Evolutionary conservation across 2,329 filamentous ascomycete species (phyloP).

Genomic region (Cercospora janseana): DNA sequence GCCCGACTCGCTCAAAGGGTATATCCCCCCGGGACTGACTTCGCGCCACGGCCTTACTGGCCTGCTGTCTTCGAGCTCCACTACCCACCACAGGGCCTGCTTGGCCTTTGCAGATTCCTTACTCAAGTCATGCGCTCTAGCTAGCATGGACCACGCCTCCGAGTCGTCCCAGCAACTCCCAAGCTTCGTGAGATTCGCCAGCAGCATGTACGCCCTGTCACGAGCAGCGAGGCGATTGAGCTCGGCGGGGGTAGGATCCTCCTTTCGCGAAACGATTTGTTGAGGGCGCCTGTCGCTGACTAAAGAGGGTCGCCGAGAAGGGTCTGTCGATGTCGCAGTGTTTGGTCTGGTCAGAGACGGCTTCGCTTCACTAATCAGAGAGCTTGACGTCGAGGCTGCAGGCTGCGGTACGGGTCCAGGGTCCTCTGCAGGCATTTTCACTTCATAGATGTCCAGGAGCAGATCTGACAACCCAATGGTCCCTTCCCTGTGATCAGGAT

Average conservation of each 20-base stretch:
- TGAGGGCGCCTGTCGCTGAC: constrained; percentile 20
- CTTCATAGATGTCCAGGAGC: constrained; percentile 78
- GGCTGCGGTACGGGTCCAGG: constrained; percentile 41
- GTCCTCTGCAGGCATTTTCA: constrained; percentile 60
- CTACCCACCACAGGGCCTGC: constrained; percentile 94
- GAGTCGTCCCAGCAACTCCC: constrained; percentile 86
- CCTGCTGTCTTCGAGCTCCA: constrained; percentile 84
- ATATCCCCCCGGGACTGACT: constrained; percentile 36
- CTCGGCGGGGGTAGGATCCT: constrained; percentile 59
- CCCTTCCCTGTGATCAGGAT: constrained; percentile 73
- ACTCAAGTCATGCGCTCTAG: constrained; percentile 82
- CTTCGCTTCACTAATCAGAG: constrained; percentile 25
- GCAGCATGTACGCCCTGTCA: constrained; percentile 80
- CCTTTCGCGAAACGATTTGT: constrained; percentile 15
- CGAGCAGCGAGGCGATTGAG: constrained; percentile 83
- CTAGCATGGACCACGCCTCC: constrained; percentile 89
- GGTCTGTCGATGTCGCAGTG: constrained; percentile 19
- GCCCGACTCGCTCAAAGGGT: constrained; percentile 24
- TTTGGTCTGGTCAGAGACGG: constrained; percentile 23
- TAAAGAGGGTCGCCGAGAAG: constrained; percentile 17
- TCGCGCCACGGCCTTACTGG: constrained; percentile 77
- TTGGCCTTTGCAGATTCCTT: constrained; percentile 84
- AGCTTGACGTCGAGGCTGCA: constrained; percentile 25
- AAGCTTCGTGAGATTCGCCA: constrained; percentile 79
- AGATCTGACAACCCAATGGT: constrained; percentile 82